Conservation (phyloP, 345 rosid species). For the Sapria himalayana region DNA sequence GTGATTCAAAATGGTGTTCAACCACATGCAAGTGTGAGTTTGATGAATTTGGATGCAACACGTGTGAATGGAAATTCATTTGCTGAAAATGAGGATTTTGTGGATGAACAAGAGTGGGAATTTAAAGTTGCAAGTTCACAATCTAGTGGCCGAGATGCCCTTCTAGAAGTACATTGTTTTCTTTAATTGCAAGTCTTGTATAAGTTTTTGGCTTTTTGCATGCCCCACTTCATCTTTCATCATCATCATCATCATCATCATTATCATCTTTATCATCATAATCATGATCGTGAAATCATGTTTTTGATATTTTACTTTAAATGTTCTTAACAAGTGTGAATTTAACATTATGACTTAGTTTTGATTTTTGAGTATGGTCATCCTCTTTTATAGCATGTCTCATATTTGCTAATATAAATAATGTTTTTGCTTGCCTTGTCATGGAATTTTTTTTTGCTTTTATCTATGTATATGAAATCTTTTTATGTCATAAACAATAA, state of each 20-base stretch:
- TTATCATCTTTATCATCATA: not conserved
- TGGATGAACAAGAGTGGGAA: slow-evolving; percentile 20
- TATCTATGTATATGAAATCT: too few species aligned
- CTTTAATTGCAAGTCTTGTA: slow-evolving; percentile 1
- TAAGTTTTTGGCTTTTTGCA: not conserved
- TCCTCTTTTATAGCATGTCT: too few species aligned
- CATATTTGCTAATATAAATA: too few species aligned
- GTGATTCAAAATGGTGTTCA: too few species aligned
- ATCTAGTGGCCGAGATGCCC: slow-evolving; percentile 1
- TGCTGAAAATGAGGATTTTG: slow-evolving; percentile 7
- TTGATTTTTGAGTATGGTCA: too few species aligned
- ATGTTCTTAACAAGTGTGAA: not conserved
- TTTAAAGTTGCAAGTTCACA: slow-evolving; percentile 15
- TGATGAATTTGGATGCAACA: slow-evolving; percentile 1
- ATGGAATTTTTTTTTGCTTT: too few species aligned
- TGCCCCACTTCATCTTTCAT: too few species aligned
- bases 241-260: not conserved
- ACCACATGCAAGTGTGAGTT: not conserved
- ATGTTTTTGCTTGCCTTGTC: too few species aligned
- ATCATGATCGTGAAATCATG: not conserved
- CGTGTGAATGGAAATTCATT: not conserved
- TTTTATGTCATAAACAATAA: too few species aligned
- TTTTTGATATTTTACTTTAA: not conserved
- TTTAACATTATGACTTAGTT: too few species aligned
- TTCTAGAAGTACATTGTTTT: slow-evolving; percentile 12